A percentile compares a stretch with the other conserved stretches of the same genome.
Conservation (phyloP, 176 grass and related monocot species). For the Alopecurus myosuroides region DNA sequence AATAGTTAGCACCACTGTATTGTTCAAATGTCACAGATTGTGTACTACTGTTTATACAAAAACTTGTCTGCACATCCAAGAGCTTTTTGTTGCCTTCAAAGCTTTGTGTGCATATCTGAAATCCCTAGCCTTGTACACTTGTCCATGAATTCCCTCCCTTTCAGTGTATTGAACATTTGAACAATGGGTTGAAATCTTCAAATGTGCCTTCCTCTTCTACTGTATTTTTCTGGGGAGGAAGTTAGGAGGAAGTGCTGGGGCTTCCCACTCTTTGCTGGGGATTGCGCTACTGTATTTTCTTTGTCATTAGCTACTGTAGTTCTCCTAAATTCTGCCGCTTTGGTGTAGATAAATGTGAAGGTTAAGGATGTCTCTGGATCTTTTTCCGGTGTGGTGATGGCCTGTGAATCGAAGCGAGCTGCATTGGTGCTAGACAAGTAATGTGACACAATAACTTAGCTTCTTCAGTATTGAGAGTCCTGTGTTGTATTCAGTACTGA, state of each 20-base stretch:
- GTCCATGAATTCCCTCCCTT: neutral
- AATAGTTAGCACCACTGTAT: neutral
- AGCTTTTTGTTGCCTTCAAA: neutral
- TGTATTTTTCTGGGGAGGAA: too few species aligned
- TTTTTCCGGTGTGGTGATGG: conserved; percentile 34
- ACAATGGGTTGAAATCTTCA: neutral
- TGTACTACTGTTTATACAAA: neutral
- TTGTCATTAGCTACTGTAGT: neutral
- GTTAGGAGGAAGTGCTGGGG: neutral
- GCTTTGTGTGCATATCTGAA: neutral
- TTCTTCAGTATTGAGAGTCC: neutral
- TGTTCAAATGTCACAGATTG: neutral
- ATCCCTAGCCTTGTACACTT: neutral
- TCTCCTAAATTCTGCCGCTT: neutral
- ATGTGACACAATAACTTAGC: neutral
- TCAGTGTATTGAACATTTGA: neutral
- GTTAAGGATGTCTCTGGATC: conserved; percentile 64
- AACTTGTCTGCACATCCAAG: neutral
- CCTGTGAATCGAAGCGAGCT: conserved; percentile 71
- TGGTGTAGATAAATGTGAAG: conserved; percentile 57
- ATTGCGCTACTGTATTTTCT: neutral
- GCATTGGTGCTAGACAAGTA: conserved; percentile 87
- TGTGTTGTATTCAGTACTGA: neutral
- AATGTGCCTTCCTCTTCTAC: neutral
- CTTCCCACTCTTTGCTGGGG: neutral